Percentiles rank a stretch among this genome's conserved stretches.
phyloP scores from a whole-genome alignment of 2,329 filamentous ascomycete species.

The Xylariaceae sp. region DNA sequence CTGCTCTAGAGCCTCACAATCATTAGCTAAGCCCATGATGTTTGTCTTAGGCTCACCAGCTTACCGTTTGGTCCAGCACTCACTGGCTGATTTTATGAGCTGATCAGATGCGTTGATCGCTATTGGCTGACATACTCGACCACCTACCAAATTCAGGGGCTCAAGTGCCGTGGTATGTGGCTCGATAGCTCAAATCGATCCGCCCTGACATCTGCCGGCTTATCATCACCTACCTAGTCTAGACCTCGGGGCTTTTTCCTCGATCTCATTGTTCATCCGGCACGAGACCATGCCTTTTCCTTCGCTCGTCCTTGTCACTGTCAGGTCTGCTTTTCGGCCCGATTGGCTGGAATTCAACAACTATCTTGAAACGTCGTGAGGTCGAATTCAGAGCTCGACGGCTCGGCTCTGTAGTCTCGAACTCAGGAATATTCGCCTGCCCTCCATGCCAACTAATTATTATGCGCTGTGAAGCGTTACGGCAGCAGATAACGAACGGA shows the following conservation, averaged over 20 bases:
- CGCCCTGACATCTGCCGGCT: constrained; percentile 2
- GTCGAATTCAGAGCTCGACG: neutral
- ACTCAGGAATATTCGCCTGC: neutral
- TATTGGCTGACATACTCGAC: neutral
- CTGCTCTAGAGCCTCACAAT: constrained; percentile 10
- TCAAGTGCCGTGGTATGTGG: neutral
- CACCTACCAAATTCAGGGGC: neutral
- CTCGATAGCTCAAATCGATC: neutral
- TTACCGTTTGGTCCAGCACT: neutral
- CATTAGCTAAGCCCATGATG: neutral
- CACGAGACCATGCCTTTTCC: constrained; percentile 8
- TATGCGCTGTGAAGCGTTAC: no score
- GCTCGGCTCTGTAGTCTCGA: neutral
- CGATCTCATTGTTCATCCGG: constrained; percentile 8
- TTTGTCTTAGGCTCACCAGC: neutral
- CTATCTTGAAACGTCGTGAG: neutral
- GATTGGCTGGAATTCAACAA: neutral
- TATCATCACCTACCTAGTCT: constrained; percentile 2
- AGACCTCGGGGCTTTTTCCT: constrained; percentile 1
- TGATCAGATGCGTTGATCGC: neutral
- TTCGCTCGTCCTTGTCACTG: constrained; percentile 3
- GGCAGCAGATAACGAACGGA: neutral
- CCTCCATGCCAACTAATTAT: neutral
- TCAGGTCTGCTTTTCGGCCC: constrained; percentile 11
- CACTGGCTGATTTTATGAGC: neutral